Conservation (phyloP, 1,284 basidiomycete genomes). For the Rhodofomes roseus region DNA sequence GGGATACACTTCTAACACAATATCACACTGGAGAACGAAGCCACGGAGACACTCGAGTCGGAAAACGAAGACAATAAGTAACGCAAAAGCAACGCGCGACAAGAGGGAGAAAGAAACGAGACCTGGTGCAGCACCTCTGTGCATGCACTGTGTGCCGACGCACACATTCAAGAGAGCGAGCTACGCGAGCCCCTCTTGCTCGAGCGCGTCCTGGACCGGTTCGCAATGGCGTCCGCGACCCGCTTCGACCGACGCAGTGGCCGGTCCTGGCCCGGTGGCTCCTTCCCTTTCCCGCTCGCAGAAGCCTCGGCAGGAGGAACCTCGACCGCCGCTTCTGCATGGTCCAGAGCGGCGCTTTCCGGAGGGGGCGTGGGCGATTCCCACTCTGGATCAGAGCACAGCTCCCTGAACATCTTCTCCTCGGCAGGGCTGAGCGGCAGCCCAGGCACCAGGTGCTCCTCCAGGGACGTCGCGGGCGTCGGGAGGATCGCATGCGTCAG, state of each 20-base stretch:
- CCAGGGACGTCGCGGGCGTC: constrained; percentile 15
- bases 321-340: constrained; percentile 4
- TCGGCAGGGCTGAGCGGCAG: constrained; percentile 64
- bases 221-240: constrained; percentile 53
- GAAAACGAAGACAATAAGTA: constrained; percentile 26
- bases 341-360: constrained; percentile 1
- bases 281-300: constrained; percentile 6
- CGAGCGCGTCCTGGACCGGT: constrained; percentile 38
- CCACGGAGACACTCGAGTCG: constrained; percentile 15
- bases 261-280: constrained; percentile 16
- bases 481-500: constrained; percentile 25
- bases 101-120: background rate
- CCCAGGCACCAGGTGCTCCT: constrained; percentile 28
- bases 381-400: constrained; percentile 60
- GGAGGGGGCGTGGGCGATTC: constrained; percentile 27
- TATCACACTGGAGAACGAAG: constrained; percentile 13
- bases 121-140: constrained; percentile 5
- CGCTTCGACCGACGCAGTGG: constrained; percentile 62
- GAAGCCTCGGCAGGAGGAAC: background rate
- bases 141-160: constrained; percentile 13
- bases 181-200: constrained; percentile 30
- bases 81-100: constrained; percentile 13
- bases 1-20: constrained; percentile 5
- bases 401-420: constrained; percentile 61
- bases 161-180: constrained; percentile 29